Evolutionary conservation across 768 basidiomycete genomes (phyloP), one percentile per base, ranked within the genome.

Genomic region (Phaeotremella skinneri): DNA sequence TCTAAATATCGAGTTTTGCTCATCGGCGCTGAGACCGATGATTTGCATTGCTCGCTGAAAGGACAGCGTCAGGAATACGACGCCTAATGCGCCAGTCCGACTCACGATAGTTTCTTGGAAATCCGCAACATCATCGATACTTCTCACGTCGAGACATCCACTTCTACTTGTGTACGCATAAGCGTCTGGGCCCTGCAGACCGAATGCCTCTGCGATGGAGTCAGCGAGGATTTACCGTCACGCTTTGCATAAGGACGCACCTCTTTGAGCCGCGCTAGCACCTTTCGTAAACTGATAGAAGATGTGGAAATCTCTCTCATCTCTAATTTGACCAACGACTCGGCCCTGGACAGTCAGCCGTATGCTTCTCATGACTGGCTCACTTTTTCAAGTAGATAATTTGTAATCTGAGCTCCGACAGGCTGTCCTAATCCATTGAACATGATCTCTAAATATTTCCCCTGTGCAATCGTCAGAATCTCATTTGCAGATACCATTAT

Each of bases 271-370:
- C 48, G 86, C 82, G 5, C 88, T 85, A 3, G 96, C 94, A 4
- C 86, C 91, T 75, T 97, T 99, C 26, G 96, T 97, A 77, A 98
- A 96, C 74, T 99, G 96, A 77, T 98, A 99, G 81, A 99, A 98
- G 61, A 99, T 93, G 72, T 99, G 96, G 78, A 98, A 98, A 76
- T 96, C 90, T 61, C 96, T 85, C 78, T 99, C 96, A 66, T 89
- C 88, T 75, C 90, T 87, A 55, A 98, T 89, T 73, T 99, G 96
- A 31, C 93, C 92, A 11, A 97, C 93, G 13, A 98, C 91, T 60
- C 80, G 79, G 47, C 73, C 73, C 78, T 78, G 58, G 0, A 23
- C 37, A 4, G 50, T 34, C 14, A 53, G 51, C 7, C 37, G 62
- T 49, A 66, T 0, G 21, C 11, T 37, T 14, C 20, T n/a, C 34